phyloP scores from a whole-genome alignment of 768 basidiomycete species.

The Psilocybe cyanescens region DNA sequence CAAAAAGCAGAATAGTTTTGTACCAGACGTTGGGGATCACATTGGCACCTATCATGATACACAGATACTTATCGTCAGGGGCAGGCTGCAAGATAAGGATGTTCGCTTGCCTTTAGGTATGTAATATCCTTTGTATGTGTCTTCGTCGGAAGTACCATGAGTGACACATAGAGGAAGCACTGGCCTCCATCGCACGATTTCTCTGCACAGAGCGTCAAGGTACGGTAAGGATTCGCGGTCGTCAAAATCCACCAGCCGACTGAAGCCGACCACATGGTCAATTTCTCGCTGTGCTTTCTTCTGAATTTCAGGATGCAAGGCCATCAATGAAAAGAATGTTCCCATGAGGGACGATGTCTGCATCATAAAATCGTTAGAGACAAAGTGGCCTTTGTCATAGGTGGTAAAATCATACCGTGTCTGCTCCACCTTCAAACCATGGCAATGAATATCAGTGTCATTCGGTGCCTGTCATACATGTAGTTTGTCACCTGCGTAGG shows the following conservation, averaged over 20 bases:
- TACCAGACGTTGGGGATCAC: neutral
- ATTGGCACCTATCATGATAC: neutral
- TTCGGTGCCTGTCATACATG: neutral
- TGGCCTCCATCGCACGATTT: conserved; percentile 34
- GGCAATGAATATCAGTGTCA: neutral
- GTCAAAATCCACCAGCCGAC: conserved; percentile 28
- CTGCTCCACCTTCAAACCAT: conserved; percentile 3
- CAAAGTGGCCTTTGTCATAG: neutral
- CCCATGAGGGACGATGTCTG: conserved; percentile 13
- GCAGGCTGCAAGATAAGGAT: neutral
- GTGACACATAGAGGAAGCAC: conserved; percentile 24
- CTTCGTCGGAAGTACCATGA: conserved; percentile 27
- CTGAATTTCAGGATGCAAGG: conserved; percentile 33
- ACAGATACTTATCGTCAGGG: no score
- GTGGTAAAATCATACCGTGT: conserved; percentile 8
- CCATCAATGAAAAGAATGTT: conserved; percentile 33
- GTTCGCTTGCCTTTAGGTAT: conserved; percentile 23
- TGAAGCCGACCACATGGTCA: conserved; percentile 31
- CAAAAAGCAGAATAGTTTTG: neutral
- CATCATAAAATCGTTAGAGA: neutral
- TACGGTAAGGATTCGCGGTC: conserved; percentile 35
- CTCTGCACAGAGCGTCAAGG: conserved; percentile 36
- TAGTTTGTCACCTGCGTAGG: conserved; percentile 13
- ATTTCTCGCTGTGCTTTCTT: conserved; percentile 37
- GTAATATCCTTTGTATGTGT: conserved; percentile 28